Evolutionary conservation across 2,329 filamentous ascomycete species (phyloP).

Genomic region (Salinomyces thailandicus): DNA sequence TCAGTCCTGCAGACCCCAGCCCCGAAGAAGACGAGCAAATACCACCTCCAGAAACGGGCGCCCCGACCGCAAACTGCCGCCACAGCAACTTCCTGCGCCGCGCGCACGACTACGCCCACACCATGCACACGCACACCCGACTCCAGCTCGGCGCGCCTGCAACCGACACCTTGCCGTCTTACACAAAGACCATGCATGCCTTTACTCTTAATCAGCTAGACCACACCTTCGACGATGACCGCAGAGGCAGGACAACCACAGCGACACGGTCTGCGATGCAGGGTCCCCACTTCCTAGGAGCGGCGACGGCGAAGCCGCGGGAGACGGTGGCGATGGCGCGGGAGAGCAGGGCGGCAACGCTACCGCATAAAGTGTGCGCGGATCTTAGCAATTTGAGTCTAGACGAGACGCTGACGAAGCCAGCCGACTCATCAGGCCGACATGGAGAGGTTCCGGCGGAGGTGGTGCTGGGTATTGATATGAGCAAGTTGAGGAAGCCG

Average conservation of each 20-base stretch:
- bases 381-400: conserved; percentile 10
- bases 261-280: conserved; percentile 7
- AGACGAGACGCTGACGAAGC: conserved; percentile 13
- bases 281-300: neutral
- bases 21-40: conserved; percentile 4
- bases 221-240: conserved; percentile 7
- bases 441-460: conserved; percentile 1
- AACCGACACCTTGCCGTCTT: conserved; percentile 11
- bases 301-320: neutral
- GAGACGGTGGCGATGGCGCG: neutral
- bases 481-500: conserved; percentile 4
- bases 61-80: neutral
- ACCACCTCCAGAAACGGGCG: neutral
- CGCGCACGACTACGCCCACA: conserved; percentile 12
- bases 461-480: neutral
- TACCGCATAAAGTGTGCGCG: conserved; percentile 7
- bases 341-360: conserved; percentile 3
- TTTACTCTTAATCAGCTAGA: conserved; percentile 17
- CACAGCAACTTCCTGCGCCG: conserved; percentile 8
- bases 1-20: conserved; percentile 4
- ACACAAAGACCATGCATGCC: conserved; percentile 18
- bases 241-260: too few species aligned
- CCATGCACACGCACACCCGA: conserved; percentile 15
- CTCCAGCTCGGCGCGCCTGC: conserved; percentile 10
- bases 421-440: conserved; percentile 12